Evolutionary conservation across 2,329 filamentous ascomycete genomes (phyloP).

Genomic region (Monosporascus sp.): DNA sequence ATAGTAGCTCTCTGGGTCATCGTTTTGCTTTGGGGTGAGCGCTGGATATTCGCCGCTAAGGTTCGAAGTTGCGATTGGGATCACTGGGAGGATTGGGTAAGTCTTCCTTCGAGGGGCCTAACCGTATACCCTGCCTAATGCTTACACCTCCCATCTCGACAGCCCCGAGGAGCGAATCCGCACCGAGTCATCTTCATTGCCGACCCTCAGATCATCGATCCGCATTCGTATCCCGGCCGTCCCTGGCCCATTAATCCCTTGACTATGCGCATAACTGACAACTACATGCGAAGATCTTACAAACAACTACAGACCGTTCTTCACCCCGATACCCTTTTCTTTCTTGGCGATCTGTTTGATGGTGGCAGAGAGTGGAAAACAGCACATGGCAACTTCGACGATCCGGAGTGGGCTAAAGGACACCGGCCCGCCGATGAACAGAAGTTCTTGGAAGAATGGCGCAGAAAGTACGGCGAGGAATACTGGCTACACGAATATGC

Average conservation of each 20-base stretch:
- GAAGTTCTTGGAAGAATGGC: constrained; percentile 58
- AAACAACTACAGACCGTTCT: constrained; percentile 68
- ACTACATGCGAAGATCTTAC: constrained; percentile 82
- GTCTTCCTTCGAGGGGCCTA: constrained; percentile 18
- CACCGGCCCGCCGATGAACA: constrained; percentile 48
- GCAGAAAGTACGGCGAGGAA: constrained; percentile 68
- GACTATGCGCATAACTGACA: constrained; percentile 67
- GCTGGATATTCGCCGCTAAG: constrained; percentile 66
- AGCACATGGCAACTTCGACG: constrained; percentile 50
- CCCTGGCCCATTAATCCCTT: constrained; percentile 53
- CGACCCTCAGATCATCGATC: constrained; percentile 88
- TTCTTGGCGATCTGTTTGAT: constrained; percentile 92
- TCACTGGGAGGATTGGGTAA: constrained; percentile 89
- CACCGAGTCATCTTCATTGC: constrained; percentile 82
- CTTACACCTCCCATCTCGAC: constrained; percentile 11
- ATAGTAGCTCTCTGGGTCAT: constrained; percentile 71
- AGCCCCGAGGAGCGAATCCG: constrained; percentile 74
- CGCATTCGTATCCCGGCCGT: constrained; percentile 88
- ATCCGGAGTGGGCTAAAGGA: constrained; percentile 52
- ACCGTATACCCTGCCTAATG: constrained; percentile 3
- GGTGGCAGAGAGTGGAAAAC: constrained; percentile 94
- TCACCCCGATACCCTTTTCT: constrained; percentile 82
- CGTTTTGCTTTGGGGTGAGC: constrained; percentile 79
- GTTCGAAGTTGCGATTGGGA: constrained; percentile 74
- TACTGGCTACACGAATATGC: constrained; percentile 86